Percentiles rank a stretch among this genome's conserved stretches.
phyloP scores from a whole-genome alignment of 257 asterid genomes.

The Nicotiana attenuata region DNA sequence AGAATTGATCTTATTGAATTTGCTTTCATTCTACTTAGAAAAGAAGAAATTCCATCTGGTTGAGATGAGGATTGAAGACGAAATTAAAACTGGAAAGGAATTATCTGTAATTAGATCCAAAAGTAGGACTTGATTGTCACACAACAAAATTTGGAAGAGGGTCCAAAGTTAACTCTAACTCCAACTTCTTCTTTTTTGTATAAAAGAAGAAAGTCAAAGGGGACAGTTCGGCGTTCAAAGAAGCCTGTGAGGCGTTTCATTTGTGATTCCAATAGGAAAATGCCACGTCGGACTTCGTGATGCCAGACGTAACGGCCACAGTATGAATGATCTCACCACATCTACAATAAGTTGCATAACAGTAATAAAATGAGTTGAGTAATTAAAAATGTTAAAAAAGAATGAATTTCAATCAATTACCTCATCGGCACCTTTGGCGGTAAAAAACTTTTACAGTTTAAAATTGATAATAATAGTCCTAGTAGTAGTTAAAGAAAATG shows the following conservation, averaged over 20 bases:
- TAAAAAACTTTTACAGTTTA: too few species aligned
- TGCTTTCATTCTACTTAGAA: background rate
- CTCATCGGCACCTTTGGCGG: too few species aligned
- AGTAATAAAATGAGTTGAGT: background rate
- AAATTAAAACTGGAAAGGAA: background rate
- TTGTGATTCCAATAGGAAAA: background rate
- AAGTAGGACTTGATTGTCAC: background rate
- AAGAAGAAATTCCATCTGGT: background rate
- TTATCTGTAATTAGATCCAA: background rate
- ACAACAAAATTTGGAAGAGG: background rate
- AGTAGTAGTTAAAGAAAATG: too few species aligned
- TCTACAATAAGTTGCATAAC: background rate
- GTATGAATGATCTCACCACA: conserved; percentile 30
- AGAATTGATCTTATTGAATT: too few species aligned
- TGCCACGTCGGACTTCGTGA: conserved; percentile 16
- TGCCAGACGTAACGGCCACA: conserved; percentile 41
- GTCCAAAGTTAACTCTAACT: background rate
- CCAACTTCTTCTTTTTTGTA: background rate
- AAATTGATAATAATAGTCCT: background rate
- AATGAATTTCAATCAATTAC: too few species aligned
- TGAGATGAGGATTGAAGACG: background rate
- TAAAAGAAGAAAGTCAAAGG: conserved; percentile 19
- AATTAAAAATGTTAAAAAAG: too few species aligned
- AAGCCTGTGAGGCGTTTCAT: conserved; percentile 13
- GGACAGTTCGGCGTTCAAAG: conserved; percentile 31